These are phyloP conservation scores for Sclerotinia minor DNA, from an alignment of 2,329 filamentous ascomycete genomes.

Conservation along the genomic window DNA sequence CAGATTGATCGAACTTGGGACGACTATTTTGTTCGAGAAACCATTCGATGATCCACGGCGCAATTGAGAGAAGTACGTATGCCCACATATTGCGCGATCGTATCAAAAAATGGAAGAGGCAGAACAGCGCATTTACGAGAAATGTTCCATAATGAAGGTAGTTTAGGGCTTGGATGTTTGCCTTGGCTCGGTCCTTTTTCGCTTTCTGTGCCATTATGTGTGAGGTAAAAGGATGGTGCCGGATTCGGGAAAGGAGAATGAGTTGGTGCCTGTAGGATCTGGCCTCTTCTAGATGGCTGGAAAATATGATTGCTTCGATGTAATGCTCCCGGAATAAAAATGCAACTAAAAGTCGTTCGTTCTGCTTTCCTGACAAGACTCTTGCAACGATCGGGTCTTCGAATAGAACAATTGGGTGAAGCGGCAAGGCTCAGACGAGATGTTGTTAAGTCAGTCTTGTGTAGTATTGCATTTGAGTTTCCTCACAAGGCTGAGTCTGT, in stretches of 20 bases:
- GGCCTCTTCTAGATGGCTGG: slow-evolving; percentile 9
- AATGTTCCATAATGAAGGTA: slow-evolving; percentile 79
- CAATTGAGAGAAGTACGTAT: slow-evolving; percentile 72
- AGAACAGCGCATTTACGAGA: slow-evolving; percentile 70
- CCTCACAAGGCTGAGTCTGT: slow-evolving; percentile 21
- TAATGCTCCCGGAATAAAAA: not conserved
- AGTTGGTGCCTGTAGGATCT: slow-evolving; percentile 9
- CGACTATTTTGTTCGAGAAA: slow-evolving; percentile 83
- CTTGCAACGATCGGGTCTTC: no score
- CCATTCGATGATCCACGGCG: slow-evolving; percentile 77
- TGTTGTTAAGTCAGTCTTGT: not conserved
- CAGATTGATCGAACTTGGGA: slow-evolving; percentile 62
- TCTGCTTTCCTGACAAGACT: not conserved
- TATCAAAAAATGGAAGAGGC: slow-evolving; percentile 66
- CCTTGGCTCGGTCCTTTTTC: slow-evolving; percentile 62
- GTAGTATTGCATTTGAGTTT: slow-evolving; percentile 3
- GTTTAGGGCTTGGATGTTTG: slow-evolving; percentile 75
- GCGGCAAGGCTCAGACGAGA: not conserved
- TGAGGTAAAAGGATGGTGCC: not conserved
- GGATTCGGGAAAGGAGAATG: slow-evolving; percentile 21
- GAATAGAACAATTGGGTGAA: not conserved
- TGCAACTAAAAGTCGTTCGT: not conserved
- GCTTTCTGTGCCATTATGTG: slow-evolving; percentile 42
- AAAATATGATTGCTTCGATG: not conserved
- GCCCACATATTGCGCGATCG: slow-evolving; percentile 62